phyloP scores from a whole-genome alignment of 2,329 filamentous ascomycete genomes.

The Exophiala sp. region DNA sequence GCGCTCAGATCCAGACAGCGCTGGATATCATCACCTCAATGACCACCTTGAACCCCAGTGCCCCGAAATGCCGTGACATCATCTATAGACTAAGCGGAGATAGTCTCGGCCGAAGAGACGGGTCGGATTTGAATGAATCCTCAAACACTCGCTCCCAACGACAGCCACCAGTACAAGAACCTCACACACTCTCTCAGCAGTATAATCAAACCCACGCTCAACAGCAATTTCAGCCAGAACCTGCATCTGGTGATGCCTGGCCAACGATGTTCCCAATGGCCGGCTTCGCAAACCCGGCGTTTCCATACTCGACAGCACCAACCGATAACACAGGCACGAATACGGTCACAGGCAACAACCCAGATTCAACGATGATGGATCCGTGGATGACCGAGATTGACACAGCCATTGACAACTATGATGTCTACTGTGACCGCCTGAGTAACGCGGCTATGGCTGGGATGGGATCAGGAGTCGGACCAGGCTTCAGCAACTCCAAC shows the following conservation, averaged over 20 bases:
- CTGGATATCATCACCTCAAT: constrained; percentile 22
- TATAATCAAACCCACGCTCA: not conserved
- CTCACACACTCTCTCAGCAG: not conserved
- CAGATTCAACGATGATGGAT: constrained; percentile 1
- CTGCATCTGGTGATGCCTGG: not conserved
- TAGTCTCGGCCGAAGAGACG: constrained; percentile 3
- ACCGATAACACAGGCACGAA: constrained; percentile 6
- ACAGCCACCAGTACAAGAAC: not conserved
- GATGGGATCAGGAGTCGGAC: constrained; percentile 4
- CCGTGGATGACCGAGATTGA: constrained; percentile 23
- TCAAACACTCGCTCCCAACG: no score
- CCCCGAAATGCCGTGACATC: constrained; percentile 22
- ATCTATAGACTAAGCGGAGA: constrained; percentile 22
- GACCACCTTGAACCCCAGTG: constrained; percentile 21
- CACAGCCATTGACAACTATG: constrained; percentile 23
- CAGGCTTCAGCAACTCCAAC: no score
- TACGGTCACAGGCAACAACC: not conserved
- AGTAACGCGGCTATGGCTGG: constrained; percentile 19
- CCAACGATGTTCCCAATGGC: not conserved
- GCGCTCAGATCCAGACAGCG: constrained; percentile 14
- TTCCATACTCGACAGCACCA: constrained; percentile 10
- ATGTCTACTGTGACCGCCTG: constrained; percentile 20
- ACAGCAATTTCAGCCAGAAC: not conserved
- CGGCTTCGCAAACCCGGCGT: constrained; percentile 3
- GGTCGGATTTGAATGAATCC: no score